Conservation (phyloP, 2,329 filamentous ascomycete genomes). For the Hypocreales sp. region DNA sequence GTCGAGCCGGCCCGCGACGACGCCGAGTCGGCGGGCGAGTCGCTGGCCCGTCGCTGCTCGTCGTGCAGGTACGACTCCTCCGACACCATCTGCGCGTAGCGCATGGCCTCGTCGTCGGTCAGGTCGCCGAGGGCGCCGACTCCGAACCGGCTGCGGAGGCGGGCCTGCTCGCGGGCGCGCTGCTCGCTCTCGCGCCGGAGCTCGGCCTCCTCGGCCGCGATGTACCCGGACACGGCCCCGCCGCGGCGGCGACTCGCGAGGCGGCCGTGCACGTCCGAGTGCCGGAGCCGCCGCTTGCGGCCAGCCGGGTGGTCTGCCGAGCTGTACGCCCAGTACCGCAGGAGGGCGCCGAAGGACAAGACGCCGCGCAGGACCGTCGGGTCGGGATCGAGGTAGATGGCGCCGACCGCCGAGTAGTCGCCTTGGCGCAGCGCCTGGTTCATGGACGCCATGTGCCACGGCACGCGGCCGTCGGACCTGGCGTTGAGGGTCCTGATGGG, state of each 20-base stretch:
- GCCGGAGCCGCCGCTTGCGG: conserved; percentile 64
- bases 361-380: conserved; percentile 73
- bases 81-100: conserved; percentile 51
- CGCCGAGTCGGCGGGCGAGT: conserved; percentile 25
- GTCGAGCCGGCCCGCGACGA: conserved; percentile 26
- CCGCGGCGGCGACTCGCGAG: conserved; percentile 37
- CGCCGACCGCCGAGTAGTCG: conserved; percentile 68
- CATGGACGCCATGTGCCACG: conserved; percentile 47
- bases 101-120: conserved; percentile 49
- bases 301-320: conserved; percentile 62
- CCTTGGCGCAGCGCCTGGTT: conserved; percentile 48
- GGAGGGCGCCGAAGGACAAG: conserved; percentile 69
- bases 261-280: conserved; percentile 43
- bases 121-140: conserved; percentile 52
- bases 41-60: conserved; percentile 37
- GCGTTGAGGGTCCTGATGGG: conserved; percentile 81
- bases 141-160: conserved; percentile 68
- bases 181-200: conserved; percentile 58
- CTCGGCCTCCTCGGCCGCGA: conserved; percentile 72
- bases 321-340: conserved; percentile 90
- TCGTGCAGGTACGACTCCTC: conserved; percentile 43
- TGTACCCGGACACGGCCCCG: conserved; percentile 63
- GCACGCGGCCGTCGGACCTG: conserved; percentile 65
- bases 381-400: conserved; percentile 77
- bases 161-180: conserved; percentile 49